Conservation (phyloP, 192 early-diverging fungal species). For the Backusella circina region DNA sequence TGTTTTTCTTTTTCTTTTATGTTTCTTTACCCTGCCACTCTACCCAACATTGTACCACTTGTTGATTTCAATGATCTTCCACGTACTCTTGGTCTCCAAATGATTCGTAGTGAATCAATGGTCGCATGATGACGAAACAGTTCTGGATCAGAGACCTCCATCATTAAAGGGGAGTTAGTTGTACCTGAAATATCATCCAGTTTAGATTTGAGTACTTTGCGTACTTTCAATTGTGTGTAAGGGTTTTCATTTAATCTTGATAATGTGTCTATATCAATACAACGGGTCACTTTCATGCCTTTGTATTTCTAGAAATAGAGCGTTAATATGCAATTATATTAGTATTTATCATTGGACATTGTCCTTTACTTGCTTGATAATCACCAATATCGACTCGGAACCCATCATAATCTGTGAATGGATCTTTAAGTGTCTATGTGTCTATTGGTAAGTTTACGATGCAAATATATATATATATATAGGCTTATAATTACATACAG, state of each 20-base stretch:
- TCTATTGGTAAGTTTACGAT: not conserved
- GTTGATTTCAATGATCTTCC: constrained; percentile 19
- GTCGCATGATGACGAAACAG: constrained; percentile 41
- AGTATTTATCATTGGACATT: not conserved
- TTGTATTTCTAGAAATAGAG: constrained; percentile 25
- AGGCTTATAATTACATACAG: constrained; percentile 26
- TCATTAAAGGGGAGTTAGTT: constrained; percentile 16
- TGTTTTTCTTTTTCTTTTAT: not conserved
- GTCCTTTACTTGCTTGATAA: constrained; percentile 35
- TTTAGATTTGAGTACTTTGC: constrained; percentile 50
- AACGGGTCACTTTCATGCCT: constrained; percentile 16
- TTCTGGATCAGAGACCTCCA: constrained; percentile 43
- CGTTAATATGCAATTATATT: not conserved
- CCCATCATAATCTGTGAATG: constrained; percentile 40
- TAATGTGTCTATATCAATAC: constrained; percentile 31
- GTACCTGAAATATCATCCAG: constrained; percentile 51
- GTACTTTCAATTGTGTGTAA: constrained; percentile 40
- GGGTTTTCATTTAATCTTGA: constrained; percentile 32
- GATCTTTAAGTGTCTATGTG: constrained; percentile 46
- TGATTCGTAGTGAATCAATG: constrained; percentile 37
- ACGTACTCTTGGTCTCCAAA: constrained; percentile 41
- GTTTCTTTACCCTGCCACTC: constrained; percentile 26
- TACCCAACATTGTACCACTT: constrained; percentile 19
- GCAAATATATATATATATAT: not conserved
- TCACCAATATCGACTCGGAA: constrained; percentile 38